Conservation (phyloP, 495 filamentous ascomycete genomes). For the Daldinia concentrica region DNA sequence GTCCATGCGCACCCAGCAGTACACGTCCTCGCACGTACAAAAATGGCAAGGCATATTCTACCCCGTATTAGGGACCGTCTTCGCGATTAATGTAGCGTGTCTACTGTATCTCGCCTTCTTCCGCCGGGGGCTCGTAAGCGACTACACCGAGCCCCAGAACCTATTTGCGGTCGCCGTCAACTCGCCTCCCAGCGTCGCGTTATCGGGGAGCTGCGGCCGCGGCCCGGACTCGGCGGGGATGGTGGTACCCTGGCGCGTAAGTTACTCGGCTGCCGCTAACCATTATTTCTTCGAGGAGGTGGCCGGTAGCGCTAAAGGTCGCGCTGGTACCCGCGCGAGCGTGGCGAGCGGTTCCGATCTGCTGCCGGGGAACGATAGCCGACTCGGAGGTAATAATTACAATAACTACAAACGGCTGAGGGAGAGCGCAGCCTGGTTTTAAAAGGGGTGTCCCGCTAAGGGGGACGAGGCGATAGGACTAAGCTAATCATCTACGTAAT, state of each 20-base stretch:
- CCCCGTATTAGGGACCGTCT: slow-evolving; percentile 66
- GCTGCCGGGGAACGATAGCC: slow-evolving; percentile 12
- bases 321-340: background rate
- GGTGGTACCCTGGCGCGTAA: slow-evolving; percentile 67
- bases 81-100: slow-evolving; percentile 69
- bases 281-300: slow-evolving; percentile 56
- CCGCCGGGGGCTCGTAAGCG: slow-evolving; percentile 65
- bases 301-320: background rate
- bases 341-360: slow-evolving; percentile 36
- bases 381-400: slow-evolving; percentile 16
- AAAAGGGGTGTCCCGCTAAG: background rate
- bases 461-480: background rate
- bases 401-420: slow-evolving; percentile 46
- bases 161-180: slow-evolving; percentile 75
- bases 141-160: slow-evolving; percentile 80
- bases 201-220: slow-evolving; percentile 71
- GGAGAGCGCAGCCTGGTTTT: slow-evolving; percentile 40
- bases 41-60: slow-evolving; percentile 71
- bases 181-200: slow-evolving; percentile 62
- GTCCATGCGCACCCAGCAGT: slow-evolving; percentile 64
- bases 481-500: background rate
- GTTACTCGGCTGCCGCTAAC: slow-evolving; percentile 49
- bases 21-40: slow-evolving; percentile 66
- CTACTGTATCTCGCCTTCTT: slow-evolving; percentile 63
- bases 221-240: slow-evolving; percentile 65